Conservation (phyloP, 805 yeast genomes). For the Yarrowia sp. region DNA sequence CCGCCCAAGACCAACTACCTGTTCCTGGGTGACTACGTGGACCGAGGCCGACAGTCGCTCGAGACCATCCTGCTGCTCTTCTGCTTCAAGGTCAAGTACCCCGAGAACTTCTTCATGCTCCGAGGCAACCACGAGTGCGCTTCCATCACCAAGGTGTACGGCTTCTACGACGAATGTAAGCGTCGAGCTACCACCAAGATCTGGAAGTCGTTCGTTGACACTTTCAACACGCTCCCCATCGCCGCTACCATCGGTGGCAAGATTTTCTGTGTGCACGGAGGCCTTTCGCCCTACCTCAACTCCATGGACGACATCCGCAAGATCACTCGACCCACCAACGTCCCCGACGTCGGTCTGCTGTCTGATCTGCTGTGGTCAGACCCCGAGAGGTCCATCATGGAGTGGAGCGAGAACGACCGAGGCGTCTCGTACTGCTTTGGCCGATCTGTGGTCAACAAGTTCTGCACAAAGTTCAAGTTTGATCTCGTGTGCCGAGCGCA, state of each 20-base stretch:
- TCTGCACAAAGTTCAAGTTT: constrained; percentile 64
- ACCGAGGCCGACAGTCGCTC: constrained; percentile 88
- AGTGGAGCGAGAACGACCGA: constrained; percentile 78
- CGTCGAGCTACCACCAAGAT: constrained; percentile 81
- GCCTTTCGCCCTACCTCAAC: constrained; percentile 66
- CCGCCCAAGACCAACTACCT: constrained; percentile 89
- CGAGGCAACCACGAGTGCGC: constrained; percentile 97
- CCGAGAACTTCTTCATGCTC: constrained; percentile 84
- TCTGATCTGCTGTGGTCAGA: constrained; percentile 77
- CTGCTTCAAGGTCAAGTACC: constrained; percentile 89
- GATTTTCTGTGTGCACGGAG: constrained; percentile 84
- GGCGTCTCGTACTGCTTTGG: constrained; percentile 76
- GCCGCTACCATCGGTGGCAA: constrained; percentile 91
- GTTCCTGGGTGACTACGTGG: constrained; percentile 92
- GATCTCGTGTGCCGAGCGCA: constrained; percentile 77
- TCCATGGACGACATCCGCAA: constrained; percentile 68
- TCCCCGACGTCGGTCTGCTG: constrained; percentile 70
- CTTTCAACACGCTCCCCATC: constrained; percentile 87
- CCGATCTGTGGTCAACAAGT: constrained; percentile 67
- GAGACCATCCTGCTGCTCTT: constrained; percentile 81
- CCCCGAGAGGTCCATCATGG: constrained; percentile 69
- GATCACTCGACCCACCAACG: constrained; percentile 73
- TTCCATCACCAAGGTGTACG: constrained; percentile 88
- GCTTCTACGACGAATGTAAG: constrained; percentile 95
- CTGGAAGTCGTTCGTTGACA: constrained; percentile 88